Evolutionary conservation across 2,329 filamentous ascomycete species (phyloP), one percentile per base, ranked within the genome.

Genomic region (Dothidotthia symphoricarpi): DNA sequence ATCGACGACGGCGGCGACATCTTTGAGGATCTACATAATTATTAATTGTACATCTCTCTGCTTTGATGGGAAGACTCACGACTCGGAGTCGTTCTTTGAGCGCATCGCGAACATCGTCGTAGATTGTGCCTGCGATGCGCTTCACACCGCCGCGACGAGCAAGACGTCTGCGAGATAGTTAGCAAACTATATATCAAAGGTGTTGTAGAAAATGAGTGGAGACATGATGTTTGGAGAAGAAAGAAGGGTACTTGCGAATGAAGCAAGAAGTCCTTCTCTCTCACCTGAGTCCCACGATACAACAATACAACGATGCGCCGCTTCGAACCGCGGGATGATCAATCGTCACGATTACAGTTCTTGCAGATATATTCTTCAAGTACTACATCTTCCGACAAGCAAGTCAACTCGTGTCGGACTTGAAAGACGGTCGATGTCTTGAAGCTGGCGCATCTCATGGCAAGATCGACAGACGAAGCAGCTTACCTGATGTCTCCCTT

Each of bases 141-240:
- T 89, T 89, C 0, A 91, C 82, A 0, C 86, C 86, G 1, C 86
- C 86, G 6, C 86, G 80, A 5, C 86, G 78, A 1, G 86, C 86
- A 0, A 91, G 67, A 27, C 86, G 82, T 49, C 85, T 64, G 6
- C 22, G 17, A 7, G 3, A 7, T 26, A 3, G 27, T 60, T 34
- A 55, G 49, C 22, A 39, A 17, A 14, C 10, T n/a, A n/a, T n/a
- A n/a, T n/a, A n/a, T n/a, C n/a, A n/a, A n/a, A n/a, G n/a, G n/a
- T n/a, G n/a, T n/a, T n/a, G n/a, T n/a, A n/a, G n/a, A n/a, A n/a
- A n/a, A n/a, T n/a, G n/a, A n/a, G n/a, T n/a, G n/a, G n/a, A n/a
- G n/a, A n/a, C n/a, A n/a, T n/a, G n/a, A n/a, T n/a, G n/a, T n/a
- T n/a, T n/a, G n/a, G n/a, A n/a, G n/a, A n/a, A 16, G 16, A 24